Evolutionary conservation across 139 green algal genomes (phyloP), one percentile per base, ranked within the genome.

Genomic region (Closterium sp.): DNA sequence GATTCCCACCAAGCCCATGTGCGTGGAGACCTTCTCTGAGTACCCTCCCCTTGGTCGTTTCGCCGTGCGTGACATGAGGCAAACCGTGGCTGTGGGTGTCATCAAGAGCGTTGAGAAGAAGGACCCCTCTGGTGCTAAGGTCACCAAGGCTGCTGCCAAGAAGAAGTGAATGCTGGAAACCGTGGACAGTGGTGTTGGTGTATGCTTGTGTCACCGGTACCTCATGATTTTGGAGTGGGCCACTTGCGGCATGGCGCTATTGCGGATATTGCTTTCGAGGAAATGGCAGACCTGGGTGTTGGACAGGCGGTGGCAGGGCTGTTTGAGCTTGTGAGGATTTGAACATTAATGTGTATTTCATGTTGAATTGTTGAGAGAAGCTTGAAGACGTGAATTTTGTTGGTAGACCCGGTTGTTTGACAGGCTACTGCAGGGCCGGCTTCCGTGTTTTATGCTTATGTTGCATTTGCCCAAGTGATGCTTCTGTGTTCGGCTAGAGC

Each of bases 41-140:
- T 97, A 97, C 93, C 95, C 95, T 31, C 93, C 94, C 21, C 92
- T 97, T 86, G 96, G 96, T 9, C 93, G 96, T 64, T 97, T 97
- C 90, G 96, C 94, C 85, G 94, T 97, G 91, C 95, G 95, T 35
- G 95, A 96, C 94, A 96, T 97, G 95, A 92, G 93, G 66, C 95
- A 96, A 90, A 96, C 94, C 19, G 96, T 97, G 34, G 96, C 95
- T 76, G 96, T 97, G 33, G 96, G 96, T 86, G 94, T 97, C 92
- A 96, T 97, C 94, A 96, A 97, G 95, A 35, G 85, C 10, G 95
- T 96, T 31, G 87, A 95, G 33, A 96, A 96, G 94, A 95, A 96
- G 93, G 94, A 95, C 25, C 87, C 87, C n/a, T 88, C 86, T 33
- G 94, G 93, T 76, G 90, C 87, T 34, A 94, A 95, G 81, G 95